phyloP scores from a whole-genome alignment of 208 protist species.

The Trypanosoma caninum region DNA sequence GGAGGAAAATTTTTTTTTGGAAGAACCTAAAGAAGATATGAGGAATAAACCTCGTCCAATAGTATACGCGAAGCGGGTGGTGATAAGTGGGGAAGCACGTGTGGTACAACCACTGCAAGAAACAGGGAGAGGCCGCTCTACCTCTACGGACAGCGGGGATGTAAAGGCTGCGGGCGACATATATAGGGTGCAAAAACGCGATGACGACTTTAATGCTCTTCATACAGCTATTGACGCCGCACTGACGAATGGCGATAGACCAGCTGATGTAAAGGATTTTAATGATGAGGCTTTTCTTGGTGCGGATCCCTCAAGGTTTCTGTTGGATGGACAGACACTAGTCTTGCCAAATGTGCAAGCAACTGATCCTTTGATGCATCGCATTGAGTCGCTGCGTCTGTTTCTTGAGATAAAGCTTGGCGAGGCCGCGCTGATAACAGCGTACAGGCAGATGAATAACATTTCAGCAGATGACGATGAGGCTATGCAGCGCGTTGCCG shows the following conservation, averaged over 20 bases:
- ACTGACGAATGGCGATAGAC: conserved; percentile 16
- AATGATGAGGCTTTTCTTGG: conserved; percentile 57
- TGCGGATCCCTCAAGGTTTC: conserved; percentile 61
- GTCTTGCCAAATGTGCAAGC: conserved; percentile 75
- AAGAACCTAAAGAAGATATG: too few species aligned
- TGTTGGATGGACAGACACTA: conserved; percentile 88
- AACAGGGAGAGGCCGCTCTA: conserved; percentile 3
- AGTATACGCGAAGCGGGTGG: background rate
- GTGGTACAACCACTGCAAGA: background rate
- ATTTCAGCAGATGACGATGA: conserved; percentile 73
- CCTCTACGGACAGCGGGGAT: background rate
- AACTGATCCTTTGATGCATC: conserved; percentile 79
- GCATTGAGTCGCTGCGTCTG: conserved; percentile 89
- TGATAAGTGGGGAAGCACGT: background rate
- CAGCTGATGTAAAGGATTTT: conserved; percentile 43
- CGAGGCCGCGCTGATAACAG: conserved; percentile 58
- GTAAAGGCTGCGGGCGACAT: background rate
- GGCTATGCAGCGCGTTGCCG: conserved; percentile 60
- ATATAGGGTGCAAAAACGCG: conserved; percentile 28
- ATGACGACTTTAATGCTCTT: conserved; percentile 68
- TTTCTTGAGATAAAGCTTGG: conserved; percentile 84
- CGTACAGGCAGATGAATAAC: conserved; percentile 80
- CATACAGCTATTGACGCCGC: conserved; percentile 66
- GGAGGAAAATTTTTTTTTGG: too few species aligned
- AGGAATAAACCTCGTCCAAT: background rate